Conservation (phyloP, 2,329 filamentous ascomycete species). For the Microcyclospora tardicrescens region DNA sequence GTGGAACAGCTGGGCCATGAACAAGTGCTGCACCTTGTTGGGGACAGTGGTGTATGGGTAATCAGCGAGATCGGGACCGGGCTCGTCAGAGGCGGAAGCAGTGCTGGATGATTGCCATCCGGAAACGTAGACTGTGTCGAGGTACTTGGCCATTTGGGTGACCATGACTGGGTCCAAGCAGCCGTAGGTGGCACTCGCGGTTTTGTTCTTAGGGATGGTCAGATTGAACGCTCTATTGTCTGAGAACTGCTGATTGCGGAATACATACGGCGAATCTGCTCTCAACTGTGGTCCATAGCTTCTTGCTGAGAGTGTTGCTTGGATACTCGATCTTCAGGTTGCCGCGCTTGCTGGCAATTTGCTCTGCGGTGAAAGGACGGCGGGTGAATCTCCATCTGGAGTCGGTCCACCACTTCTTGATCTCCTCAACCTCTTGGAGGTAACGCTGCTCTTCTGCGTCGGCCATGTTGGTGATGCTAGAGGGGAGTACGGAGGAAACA, state of each 20-base stretch:
- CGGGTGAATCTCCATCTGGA: constrained; percentile 87
- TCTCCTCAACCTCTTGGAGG: constrained; percentile 68
- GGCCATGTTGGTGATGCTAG: constrained; percentile 14
- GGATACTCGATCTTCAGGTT: constrained; percentile 84
- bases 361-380: constrained; percentile 86
- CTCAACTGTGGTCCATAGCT: constrained; percentile 87
- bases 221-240: neutral
- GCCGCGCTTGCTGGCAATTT: constrained; percentile 91
- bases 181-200: constrained; percentile 89
- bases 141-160: constrained; percentile 97
- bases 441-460: constrained; percentile 64
- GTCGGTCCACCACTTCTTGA: constrained; percentile 91
- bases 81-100: constrained; percentile 87
- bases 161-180: constrained; percentile 97
- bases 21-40: constrained; percentile 94
- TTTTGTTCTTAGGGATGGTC: constrained; percentile 46
- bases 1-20: constrained; percentile 98
- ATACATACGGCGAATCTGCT: constrained; percentile 61
- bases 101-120: constrained; percentile 98
- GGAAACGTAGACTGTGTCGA: constrained; percentile 97
- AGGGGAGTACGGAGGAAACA: constrained; percentile 16
- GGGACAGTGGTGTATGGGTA: constrained; percentile 91
- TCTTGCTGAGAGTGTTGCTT: constrained; percentile 80
- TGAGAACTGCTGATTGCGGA: neutral
- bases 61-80: constrained; percentile 92